Conservation (phyloP, 371 early-diverging fungal genomes). For the Lichtheimia ornata region DNA sequence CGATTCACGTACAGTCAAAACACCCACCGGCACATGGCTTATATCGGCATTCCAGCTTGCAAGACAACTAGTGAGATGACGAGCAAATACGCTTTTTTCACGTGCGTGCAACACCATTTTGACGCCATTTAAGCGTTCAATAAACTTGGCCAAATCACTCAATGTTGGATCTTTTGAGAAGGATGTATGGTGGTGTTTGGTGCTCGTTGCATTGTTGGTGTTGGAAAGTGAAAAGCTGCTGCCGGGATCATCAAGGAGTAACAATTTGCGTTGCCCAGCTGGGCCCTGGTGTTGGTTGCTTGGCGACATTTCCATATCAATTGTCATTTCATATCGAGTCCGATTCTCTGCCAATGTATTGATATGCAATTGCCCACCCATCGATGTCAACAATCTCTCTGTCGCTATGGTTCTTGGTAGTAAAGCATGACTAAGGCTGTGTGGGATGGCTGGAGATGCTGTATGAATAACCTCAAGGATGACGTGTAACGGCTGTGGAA, state of each 20-base stretch:
- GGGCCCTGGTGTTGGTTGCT: conserved; percentile 22
- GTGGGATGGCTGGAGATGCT: conserved; percentile 36
- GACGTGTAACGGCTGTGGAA: conserved; percentile 19
- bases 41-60: conserved; percentile 62
- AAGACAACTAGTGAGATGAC: conserved; percentile 59
- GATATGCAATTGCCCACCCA: conserved; percentile 47
- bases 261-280: conserved; percentile 15
- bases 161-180: conserved; percentile 60
- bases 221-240: conserved; percentile 13
- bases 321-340: conserved; percentile 38
- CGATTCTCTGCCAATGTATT: conserved; percentile 36
- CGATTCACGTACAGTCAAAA: conserved; percentile 1
- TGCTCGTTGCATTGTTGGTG: conserved; percentile 24
- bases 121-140: conserved; percentile 47
- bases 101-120: conserved; percentile 57
- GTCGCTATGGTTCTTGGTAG: conserved; percentile 55
- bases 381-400: conserved; percentile 45
- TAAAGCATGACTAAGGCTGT: conserved; percentile 25
- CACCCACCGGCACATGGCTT: conserved; percentile 46
- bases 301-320: conserved; percentile 39
- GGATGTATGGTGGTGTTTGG: conserved; percentile 6
- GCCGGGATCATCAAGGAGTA: conserved; percentile 11
- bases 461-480: conserved; percentile 56
- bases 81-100: conserved; percentile 59
- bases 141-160: conserved; percentile 49